A percentile compares a stretch with the other conserved stretches of the same genome.
phyloP scores from a whole-genome alignment of 768 basidiomycete genomes.

The Macrolepiota dolichaula region DNA sequence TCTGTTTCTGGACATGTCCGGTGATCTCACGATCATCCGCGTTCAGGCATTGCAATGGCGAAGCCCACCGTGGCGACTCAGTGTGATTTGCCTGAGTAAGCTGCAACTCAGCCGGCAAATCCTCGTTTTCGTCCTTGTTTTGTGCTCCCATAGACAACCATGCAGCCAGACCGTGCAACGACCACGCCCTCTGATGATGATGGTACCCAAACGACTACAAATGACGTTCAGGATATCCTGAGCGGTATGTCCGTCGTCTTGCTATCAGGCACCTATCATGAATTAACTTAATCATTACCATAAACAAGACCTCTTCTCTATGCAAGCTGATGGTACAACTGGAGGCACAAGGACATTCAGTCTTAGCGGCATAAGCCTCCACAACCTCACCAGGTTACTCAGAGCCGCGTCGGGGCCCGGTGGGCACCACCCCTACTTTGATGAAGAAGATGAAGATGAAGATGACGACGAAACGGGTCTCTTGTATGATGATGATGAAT shows the following conservation, averaged over 20 bases:
- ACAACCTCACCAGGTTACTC: slow-evolving; percentile 28
- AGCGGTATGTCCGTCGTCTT: slow-evolving; percentile 17
- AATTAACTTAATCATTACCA: background rate
- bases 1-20: slow-evolving; percentile 8
- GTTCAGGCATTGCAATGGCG: slow-evolving; percentile 1
- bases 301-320: slow-evolving; percentile 27
- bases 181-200: slow-evolving; percentile 3
- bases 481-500: slow-evolving; percentile 31
- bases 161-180: background rate
- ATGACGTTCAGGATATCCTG: slow-evolving; percentile 24
- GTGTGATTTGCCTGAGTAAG: slow-evolving; percentile 12
- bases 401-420: slow-evolving; percentile 17
- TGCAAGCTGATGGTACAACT: slow-evolving; percentile 23
- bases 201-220: background rate
- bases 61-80: background rate
- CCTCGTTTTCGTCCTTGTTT: background rate
- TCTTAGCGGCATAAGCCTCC: slow-evolving; percentile 27
- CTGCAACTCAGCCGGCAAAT: background rate
- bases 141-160: background rate
- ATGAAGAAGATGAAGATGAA: slow-evolving; percentile 34
- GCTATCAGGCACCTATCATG: background rate
- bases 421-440: slow-evolving; percentile 20
- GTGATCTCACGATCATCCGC: slow-evolving; percentile 11
- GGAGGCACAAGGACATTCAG: slow-evolving; percentile 15
- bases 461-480: slow-evolving; percentile 24